These are phyloP conservation scores for Solanum gandarillasii DNA, from an alignment of 257 asterid species.

Conservation along the genomic window DNA sequence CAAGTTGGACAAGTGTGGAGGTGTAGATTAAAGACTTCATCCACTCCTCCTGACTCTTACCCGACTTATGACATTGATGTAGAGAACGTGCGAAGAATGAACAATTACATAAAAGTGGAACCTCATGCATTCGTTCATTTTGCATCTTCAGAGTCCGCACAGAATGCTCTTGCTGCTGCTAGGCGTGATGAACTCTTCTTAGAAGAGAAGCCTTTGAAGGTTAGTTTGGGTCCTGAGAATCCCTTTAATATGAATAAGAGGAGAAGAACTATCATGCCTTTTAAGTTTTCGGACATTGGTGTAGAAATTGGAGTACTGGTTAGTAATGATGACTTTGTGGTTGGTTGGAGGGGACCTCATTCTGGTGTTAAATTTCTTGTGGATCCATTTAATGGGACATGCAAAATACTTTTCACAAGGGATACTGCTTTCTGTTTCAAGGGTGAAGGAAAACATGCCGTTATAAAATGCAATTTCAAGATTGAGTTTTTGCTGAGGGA, in stretches of 20 bases:
- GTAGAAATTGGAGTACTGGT: slow-evolving; percentile 55
- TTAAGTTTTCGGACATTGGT: slow-evolving; percentile 33
- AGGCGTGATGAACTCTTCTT: slow-evolving; percentile 39
- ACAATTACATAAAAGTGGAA: slow-evolving; percentile 44
- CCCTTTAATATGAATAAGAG: slow-evolving; percentile 51
- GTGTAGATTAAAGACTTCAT: slow-evolving; percentile 89
- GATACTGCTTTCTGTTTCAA: slow-evolving; percentile 55
- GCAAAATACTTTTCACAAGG: slow-evolving; percentile 53
- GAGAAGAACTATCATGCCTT: slow-evolving; percentile 55
- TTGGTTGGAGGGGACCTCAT: slow-evolving; percentile 67
- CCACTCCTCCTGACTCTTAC: slow-evolving; percentile 70
- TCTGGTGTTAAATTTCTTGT: slow-evolving; percentile 61
- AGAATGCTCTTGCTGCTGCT: slow-evolving; percentile 48
- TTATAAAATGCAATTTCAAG: slow-evolving; percentile 65
- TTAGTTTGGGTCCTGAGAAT: slow-evolving; percentile 75
- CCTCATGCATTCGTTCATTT: slow-evolving; percentile 93
- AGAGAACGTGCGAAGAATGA: slow-evolving; percentile 18
- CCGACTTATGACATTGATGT: slow-evolving; percentile 42
- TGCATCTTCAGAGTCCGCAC: slow-evolving; percentile 39
- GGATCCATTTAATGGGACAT: slow-evolving; percentile 66
- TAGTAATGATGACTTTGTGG: slow-evolving; percentile 47
- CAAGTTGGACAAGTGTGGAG: slow-evolving; percentile 67
- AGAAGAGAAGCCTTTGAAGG: slow-evolving; percentile 30
- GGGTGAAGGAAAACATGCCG: slow-evolving; percentile 26
- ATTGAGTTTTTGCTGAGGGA: slow-evolving; percentile 62